Evolutionary conservation across 441 rosid species (phyloP).

Genomic region (Populus hybrid): DNA sequence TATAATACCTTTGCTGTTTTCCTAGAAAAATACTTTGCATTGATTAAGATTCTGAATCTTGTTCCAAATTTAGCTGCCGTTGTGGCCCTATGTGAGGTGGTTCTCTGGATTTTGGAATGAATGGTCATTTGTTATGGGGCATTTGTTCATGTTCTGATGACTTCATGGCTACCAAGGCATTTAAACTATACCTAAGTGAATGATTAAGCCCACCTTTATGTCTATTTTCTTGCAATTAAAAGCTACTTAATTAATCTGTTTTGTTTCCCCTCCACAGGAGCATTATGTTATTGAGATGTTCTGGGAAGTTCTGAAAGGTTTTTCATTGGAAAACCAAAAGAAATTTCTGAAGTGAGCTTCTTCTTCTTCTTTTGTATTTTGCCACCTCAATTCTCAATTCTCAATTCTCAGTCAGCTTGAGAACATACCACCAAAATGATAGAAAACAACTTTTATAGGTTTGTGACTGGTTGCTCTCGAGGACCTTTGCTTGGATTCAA

Average conservation of each 20-base stretch:
- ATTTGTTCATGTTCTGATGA: neutral
- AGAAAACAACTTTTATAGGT: slow-evolving; percentile 42
- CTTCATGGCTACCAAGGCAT: neutral
- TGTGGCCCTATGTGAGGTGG: neutral
- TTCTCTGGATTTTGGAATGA: neutral
- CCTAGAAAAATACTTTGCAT: neutral
- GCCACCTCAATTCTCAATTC: slow-evolving; percentile 12
- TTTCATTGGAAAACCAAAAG: slow-evolving; percentile 81
- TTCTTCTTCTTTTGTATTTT: neutral
- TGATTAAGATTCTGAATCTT: neutral
- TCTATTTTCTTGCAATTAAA: neutral
- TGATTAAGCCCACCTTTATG: neutral
- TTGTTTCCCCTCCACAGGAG: slow-evolving; percentile 50
- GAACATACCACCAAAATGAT: slow-evolving; percentile 15
- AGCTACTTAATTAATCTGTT: slow-evolving; percentile 5
- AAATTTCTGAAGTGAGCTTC: slow-evolving; percentile 79
- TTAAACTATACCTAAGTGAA: neutral
- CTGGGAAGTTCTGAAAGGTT: slow-evolving; percentile 91
- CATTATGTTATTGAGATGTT: slow-evolving; percentile 94
- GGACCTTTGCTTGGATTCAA: slow-evolving; percentile 95
- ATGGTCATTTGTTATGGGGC: neutral
- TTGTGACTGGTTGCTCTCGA: slow-evolving; percentile 97
- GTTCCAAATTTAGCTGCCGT: neutral
- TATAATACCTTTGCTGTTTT: neutral
- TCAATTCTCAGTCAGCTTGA: slow-evolving; percentile 6